Percentiles rank a stretch among this genome's conserved stretches.
These are phyloP conservation scores for Sporormia fimetaria DNA, from an alignment of 495 filamentous ascomycete species.

Conservation along the genomic window DNA sequence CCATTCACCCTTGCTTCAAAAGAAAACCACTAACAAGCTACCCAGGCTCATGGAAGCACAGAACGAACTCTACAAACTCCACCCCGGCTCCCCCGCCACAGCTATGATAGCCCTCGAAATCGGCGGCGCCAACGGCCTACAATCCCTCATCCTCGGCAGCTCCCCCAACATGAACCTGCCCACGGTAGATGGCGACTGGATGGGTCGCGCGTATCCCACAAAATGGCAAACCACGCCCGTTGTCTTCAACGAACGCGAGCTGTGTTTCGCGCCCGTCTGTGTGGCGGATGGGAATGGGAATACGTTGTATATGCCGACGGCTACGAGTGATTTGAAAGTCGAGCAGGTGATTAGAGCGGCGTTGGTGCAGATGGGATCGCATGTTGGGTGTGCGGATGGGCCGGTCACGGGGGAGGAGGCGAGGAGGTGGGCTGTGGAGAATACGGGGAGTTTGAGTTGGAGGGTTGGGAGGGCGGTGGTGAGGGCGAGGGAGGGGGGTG, in stretches of 20 bases:
- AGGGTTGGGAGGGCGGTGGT: constrained; percentile 44
- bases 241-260: constrained; percentile 39
- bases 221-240: constrained; percentile 48
- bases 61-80: constrained; percentile 36
- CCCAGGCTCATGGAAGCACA: constrained; percentile 38
- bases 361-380: constrained; percentile 24
- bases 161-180: constrained; percentile 40
- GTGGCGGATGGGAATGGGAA: constrained; percentile 40
- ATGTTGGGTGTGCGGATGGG: constrained; percentile 38
- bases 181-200: constrained; percentile 45
- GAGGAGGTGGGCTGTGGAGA: constrained; percentile 40
- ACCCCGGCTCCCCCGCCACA: constrained; percentile 16
- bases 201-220: constrained; percentile 47
- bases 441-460: constrained; percentile 44
- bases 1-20: not conserved
- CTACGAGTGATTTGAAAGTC: constrained; percentile 29
- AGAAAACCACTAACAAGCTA: not conserved
- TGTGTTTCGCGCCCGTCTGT: constrained; percentile 31
- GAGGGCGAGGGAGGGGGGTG: constrained; percentile 37
- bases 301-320: constrained; percentile 34
- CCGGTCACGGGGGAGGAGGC: constrained; percentile 40
- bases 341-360: constrained; percentile 26
- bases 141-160: constrained; percentile 42
- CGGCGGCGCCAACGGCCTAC: constrained; percentile 44
- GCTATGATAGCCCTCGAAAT: constrained; percentile 38